Evolutionary conservation across 345 rosid species (phyloP), one percentile per base, ranked within the genome.

Genomic region (Microthlaspi erraticum): DNA sequence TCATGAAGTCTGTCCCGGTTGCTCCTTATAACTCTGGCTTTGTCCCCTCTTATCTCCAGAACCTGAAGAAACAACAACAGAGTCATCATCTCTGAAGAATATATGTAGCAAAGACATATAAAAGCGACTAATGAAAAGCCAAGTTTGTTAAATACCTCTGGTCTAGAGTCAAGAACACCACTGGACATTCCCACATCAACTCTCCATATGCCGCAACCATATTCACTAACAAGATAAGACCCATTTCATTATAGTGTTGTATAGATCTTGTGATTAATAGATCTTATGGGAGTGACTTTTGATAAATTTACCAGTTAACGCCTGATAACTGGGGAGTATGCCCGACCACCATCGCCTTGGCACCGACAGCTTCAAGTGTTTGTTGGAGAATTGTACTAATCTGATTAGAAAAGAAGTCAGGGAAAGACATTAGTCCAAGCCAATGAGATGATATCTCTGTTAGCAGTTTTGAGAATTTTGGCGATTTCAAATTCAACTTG

Each of bases 171-270:
- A 56, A 91, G 87, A 79, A 93, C 92, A 63, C 98, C 97, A 73
- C 92, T 84, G 26, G 98, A 93, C 98, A 93, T 93, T 74, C 98
- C 98, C 5, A 93, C 98, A 74, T 93, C 97, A 54, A 93, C 49
- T 17, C 94, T 78, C 98, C 98, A 93, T 76, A 93, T 83, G 61
- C 89, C 82, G 62, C 97, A 84, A 70, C 85, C 79, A 65, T 87
- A 93, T 70, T 88, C 81, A 78, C 98, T 93, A 32, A 5, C 10
- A 51, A 66, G 61, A 45, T 56, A 60, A 62, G 72, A 26, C 20
- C 9, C 39, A 51, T 61, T 54, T 48, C 38, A 53, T 48, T 33
- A 17, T 13, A 58, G 8, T 39, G 8, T 7, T 66, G 38, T 13
- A 8, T 17, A 16, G 20, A 59, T 66, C 61, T 23, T 20, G 32